Evolutionary conservation across 306 rosid species (phyloP).

Genomic region (Styphnolobium japonicum): DNA sequence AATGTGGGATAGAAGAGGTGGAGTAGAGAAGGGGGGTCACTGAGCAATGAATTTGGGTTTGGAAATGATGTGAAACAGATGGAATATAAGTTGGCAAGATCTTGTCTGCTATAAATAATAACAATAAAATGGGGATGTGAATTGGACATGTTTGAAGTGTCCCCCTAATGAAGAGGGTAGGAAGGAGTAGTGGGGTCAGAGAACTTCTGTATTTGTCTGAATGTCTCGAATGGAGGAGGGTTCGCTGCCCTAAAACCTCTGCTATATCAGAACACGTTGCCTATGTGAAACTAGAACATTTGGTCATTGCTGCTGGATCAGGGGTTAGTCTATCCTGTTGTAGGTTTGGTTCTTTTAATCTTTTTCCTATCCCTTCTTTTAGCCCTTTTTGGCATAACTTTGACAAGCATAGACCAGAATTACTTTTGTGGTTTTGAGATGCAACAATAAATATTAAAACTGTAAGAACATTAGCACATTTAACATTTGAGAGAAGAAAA

Average conservation of each 20-base stretch:
- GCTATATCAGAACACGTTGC: neutral
- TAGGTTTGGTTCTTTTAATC: neutral
- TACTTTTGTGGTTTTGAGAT: neutral
- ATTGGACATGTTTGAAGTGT: conserved; percentile 37
- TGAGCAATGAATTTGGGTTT: neutral
- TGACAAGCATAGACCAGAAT: neutral
- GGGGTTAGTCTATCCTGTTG: neutral
- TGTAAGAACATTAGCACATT: neutral
- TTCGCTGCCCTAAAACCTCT: neutral
- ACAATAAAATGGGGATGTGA: conserved; percentile 36
- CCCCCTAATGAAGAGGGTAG: neutral
- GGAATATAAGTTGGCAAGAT: conserved; percentile 53
- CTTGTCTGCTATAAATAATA: conserved; percentile 58
- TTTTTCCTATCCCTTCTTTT: neutral
- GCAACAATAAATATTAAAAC: neutral
- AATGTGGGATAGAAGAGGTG: neutral
- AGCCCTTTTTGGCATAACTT: neutral
- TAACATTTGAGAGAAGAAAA: neutral
- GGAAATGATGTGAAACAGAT: conserved; percentile 36
- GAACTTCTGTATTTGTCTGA: conserved; percentile 24
- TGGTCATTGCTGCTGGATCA: conserved; percentile 5
- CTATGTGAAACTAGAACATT: conserved; percentile 15
- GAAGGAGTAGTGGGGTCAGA: conserved; percentile 25
- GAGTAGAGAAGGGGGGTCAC: neutral
- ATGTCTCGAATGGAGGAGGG: conserved; percentile 22